phyloP scores from a whole-genome alignment of 768 basidiomycete genomes.

The Leccinum broughii region DNA sequence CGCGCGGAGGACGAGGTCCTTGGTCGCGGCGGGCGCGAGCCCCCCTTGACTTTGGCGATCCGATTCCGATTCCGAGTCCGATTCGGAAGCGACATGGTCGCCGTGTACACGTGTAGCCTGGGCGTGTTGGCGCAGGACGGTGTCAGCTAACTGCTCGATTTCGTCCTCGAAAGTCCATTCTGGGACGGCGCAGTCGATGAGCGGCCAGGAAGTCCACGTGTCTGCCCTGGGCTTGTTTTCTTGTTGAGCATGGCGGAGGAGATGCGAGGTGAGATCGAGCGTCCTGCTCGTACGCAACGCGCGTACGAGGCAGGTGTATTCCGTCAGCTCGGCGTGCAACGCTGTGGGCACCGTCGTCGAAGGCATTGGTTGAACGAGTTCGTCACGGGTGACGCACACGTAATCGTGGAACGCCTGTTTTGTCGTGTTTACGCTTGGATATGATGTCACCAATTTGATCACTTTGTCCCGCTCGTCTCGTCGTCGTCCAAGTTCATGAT shows the following conservation, averaged over 20 bases:
- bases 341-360: constrained; percentile 44
- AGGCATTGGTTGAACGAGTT: background rate
- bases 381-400: background rate
- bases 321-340: constrained; percentile 63
- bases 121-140: constrained; percentile 30
- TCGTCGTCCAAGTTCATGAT: constrained; percentile 31
- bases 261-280: constrained; percentile 58
- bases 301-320: constrained; percentile 67
- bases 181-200: constrained; percentile 65
- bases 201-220: constrained; percentile 78
- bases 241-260: constrained; percentile 34
- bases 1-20: constrained; percentile 43
- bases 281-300: constrained; percentile 57
- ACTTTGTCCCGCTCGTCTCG: background rate
- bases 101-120: constrained; percentile 8
- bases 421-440: constrained; percentile 6
- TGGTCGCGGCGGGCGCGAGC: constrained; percentile 28
- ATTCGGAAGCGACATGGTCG: constrained; percentile 19
- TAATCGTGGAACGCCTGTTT: constrained; percentile 3
- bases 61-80: constrained; percentile 28
- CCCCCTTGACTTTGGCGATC: constrained; percentile 29
- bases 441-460: constrained; percentile 17
- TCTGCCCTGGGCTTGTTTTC: constrained; percentile 32
- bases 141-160: constrained; percentile 48
- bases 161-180: constrained; percentile 76